A percentile compares a stretch with the other conserved stretches of the same genome.
Evolutionary conservation across 352 stramenopile genomes (phyloP).

Genomic region (Phytophthora pini): DNA sequence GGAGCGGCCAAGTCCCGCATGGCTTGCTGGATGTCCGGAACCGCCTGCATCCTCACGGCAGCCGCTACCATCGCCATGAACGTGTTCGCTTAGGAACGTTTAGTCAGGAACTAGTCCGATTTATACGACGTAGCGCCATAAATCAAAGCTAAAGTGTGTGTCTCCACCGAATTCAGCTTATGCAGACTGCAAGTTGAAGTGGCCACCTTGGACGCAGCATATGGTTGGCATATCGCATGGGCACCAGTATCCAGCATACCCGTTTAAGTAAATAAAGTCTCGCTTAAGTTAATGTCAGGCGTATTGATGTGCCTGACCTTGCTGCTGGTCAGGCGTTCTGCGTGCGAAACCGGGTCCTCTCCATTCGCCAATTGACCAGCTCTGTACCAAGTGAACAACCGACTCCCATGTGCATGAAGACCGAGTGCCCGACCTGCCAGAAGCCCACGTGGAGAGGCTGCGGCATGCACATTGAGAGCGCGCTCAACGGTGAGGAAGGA

Average conservation of each 20-base stretch:
- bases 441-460: slow-evolving; percentile 72
- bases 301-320: no score
- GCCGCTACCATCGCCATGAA: slow-evolving; percentile 29
- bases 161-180: no score
- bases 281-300: no score
- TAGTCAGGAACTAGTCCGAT: no score
- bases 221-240: background rate
- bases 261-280: no score
- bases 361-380: slow-evolving; percentile 29
- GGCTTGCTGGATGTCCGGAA: slow-evolving; percentile 40
- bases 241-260: background rate
- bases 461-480: slow-evolving; percentile 63
- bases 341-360: slow-evolving; percentile 2
- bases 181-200: no score
- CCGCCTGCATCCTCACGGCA: slow-evolving; percentile 27
- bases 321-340: no score
- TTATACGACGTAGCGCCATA: no score
- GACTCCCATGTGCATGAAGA: slow-evolving; percentile 64
- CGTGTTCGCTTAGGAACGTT: background rate
- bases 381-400: slow-evolving; percentile 10
- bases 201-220: no score
- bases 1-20: slow-evolving; percentile 30
- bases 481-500: slow-evolving; percentile 41
- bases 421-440: slow-evolving; percentile 62
- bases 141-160: no score